Percentiles rank a stretch among this genome's conserved stretches.
These are phyloP conservation scores for Leccinum subgranulosum DNA, from an alignment of 768 basidiomycete species.

Conservation along the genomic window DNA sequence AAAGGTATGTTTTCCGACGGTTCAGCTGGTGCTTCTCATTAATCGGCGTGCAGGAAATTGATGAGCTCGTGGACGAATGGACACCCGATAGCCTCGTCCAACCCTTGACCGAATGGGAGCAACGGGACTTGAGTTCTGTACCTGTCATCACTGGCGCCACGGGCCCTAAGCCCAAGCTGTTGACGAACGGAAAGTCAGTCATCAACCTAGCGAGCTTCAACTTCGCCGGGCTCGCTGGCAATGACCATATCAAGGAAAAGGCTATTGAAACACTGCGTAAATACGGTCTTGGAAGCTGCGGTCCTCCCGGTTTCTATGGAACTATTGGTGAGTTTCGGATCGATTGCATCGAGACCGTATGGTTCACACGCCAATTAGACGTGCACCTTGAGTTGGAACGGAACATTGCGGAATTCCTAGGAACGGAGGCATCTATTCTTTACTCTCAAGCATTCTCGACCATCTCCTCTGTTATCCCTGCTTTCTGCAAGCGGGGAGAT, in stretches of 20 bases:
- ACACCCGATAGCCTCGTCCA: conserved; percentile 76
- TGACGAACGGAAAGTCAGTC: conserved; percentile 67
- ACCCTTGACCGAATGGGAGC: conserved; percentile 56
- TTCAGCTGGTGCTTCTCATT: neutral
- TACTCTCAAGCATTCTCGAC: conserved; percentile 95
- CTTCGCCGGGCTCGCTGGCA: conserved; percentile 86
- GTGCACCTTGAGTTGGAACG: conserved; percentile 89
- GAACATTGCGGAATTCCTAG: conserved; percentile 87
- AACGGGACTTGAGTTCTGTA: conserved; percentile 65
- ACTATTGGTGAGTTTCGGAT: conserved; percentile 69
- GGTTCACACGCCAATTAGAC: conserved; percentile 45
- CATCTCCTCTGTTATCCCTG: conserved; percentile 90
- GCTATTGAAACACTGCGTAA: conserved; percentile 81
- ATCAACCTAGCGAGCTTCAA: conserved; percentile 89
- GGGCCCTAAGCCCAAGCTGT: conserved; percentile 79
- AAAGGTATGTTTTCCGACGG: conserved; percentile 54
- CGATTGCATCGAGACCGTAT: neutral
- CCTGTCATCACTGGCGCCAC: conserved; percentile 79
- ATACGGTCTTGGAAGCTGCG: conserved; percentile 94
- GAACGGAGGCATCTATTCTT: conserved; percentile 83
- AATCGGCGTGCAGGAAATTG: conserved; percentile 69
- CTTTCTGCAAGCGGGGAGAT: conserved; percentile 96
- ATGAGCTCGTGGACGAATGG: conserved; percentile 97
- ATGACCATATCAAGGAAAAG: conserved; percentile 81
- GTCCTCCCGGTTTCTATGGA: conserved; percentile 96